Evolutionary conservation across 257 asterid genomes (phyloP), one percentile per base, ranked within the genome.

Genomic region (Vinca minor): DNA sequence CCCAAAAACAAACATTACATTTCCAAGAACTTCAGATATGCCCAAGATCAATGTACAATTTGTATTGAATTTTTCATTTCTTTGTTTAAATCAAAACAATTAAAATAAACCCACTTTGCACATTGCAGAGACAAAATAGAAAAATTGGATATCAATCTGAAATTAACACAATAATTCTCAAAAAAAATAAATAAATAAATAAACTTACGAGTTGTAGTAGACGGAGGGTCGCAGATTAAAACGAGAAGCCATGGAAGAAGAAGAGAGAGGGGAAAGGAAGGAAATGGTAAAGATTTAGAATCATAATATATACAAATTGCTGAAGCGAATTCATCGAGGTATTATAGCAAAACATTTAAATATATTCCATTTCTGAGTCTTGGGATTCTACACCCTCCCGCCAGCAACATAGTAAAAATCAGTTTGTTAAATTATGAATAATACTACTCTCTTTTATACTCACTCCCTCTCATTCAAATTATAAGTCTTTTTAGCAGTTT

Each of bases 241-340:
- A 67, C 42, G 56, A 74, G 79, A 70, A 28, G 89, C 89, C 95
- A 87, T 87, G 70, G 68, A 65, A 69, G 68, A 65, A 69, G 68
- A 49, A 14, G 73, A 62, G 62, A 53, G 57, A 32, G 6, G 36
- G 69, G 59, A 64, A 47, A 23, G 61, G 81, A 64, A 46, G 62
- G 58, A 65, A 60, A 66, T 32, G 66, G 81, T 13, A 35, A 46
- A 35, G 61, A 67, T 52, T 34, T 59, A 38, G 8, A 31, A 47
- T 23, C 66, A 62, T 64, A n/a, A n/a, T n/a, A 60, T 53, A 77
- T 66, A 61, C 46, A 69, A 35, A 64, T 61, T 25, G 63, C 47
- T 55, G 41, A 63, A 77, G 84, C 85, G 94, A 80, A 77, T 69
- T 63, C 81, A 77, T 71, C 88, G 87, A 82, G 86, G 89, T 53